These are phyloP conservation scores for Sporothrix variecibatus DNA, from an alignment of 2,329 filamentous ascomycete species.

Conservation along the genomic window DNA sequence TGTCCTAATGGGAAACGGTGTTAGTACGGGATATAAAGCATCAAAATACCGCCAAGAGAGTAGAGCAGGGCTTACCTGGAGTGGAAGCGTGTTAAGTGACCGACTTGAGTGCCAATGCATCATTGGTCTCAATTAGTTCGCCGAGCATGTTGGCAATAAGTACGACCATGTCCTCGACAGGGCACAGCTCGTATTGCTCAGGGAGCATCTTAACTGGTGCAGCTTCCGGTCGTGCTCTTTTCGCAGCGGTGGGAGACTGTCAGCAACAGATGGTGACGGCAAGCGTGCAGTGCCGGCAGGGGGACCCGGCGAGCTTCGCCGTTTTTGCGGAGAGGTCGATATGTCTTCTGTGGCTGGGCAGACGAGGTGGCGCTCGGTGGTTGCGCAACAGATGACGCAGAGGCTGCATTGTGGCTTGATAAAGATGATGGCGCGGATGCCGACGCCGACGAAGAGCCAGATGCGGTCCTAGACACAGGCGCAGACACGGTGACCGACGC, in stretches of 20 bases:
- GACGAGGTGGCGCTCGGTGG: neutral
- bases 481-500: slow-evolving; percentile 8
- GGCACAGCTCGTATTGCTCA: slow-evolving; percentile 75
- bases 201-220: slow-evolving; percentile 64
- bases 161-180: slow-evolving; percentile 82
- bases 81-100: slow-evolving; percentile 90
- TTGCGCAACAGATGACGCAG: neutral
- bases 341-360: slow-evolving; percentile 21
- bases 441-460: neutral
- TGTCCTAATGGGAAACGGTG: slow-evolving; percentile 44
- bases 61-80: slow-evolving; percentile 64
- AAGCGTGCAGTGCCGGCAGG: slow-evolving; percentile 33
- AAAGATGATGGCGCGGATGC: neutral
- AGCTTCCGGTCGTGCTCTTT: slow-evolving; percentile 55
- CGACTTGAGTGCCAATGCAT: slow-evolving; percentile 79
- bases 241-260: slow-evolving; percentile 40
- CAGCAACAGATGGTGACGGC: slow-evolving; percentile 28
- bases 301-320: slow-evolving; percentile 48
- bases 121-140: slow-evolving; percentile 91
- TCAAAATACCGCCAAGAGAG: neutral
- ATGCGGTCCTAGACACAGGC: neutral
- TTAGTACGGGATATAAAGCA: neutral
- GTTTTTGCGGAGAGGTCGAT: slow-evolving; percentile 40
- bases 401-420: slow-evolving; percentile 12
- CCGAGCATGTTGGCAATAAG: slow-evolving; percentile 94